Conservation (phyloP, 176 grass and related monocot genomes). For the Raddia distichophylla region DNA sequence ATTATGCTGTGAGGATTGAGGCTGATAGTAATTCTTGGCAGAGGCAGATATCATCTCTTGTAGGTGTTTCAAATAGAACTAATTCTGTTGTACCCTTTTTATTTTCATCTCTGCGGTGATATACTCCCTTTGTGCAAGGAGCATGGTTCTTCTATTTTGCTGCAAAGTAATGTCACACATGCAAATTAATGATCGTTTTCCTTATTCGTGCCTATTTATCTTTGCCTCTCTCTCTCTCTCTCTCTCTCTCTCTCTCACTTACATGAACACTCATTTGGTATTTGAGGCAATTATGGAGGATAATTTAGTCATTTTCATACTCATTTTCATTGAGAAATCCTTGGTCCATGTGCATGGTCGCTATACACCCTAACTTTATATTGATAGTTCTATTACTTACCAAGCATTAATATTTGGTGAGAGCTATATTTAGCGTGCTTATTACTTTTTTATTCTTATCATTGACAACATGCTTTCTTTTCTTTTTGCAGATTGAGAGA, state of each 20-base stretch:
- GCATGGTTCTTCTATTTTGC: constrained; percentile 3
- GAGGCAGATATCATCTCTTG: constrained; percentile 74
- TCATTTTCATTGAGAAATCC: not conserved
- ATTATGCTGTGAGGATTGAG: constrained; percentile 69
- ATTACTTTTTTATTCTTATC: not conserved
- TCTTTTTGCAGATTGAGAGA: constrained; percentile 74
- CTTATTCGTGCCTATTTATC: constrained; percentile 5
- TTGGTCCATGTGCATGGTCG: not conserved
- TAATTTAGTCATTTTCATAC: constrained; percentile 24
- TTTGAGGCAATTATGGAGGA: constrained; percentile 1
- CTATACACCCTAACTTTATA: not conserved
- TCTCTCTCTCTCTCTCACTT: not conserved
- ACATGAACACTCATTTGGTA: too few relatives aligned
- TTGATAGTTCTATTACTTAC: constrained; percentile 4
- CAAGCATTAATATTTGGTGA: constrained; percentile 16
- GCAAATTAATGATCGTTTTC: constrained; percentile 18
- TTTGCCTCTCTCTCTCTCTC: not conserved
- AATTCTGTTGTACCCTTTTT: constrained; percentile 11
- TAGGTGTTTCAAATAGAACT: constrained; percentile 50
- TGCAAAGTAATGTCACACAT: constrained; percentile 18
- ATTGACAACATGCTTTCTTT: constrained; percentile 10
- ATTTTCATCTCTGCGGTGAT: constrained; percentile 25
- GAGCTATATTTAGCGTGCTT: constrained; percentile 10
- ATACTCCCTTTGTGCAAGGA: constrained; percentile 2
- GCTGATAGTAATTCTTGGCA: constrained; percentile 67